A percentile compares a stretch with the other conserved stretches of the same genome.
These are phyloP conservation scores for Psilocybe mexicana DNA, from an alignment of 1,284 basidiomycete genomes.

Conservation along the genomic window DNA sequence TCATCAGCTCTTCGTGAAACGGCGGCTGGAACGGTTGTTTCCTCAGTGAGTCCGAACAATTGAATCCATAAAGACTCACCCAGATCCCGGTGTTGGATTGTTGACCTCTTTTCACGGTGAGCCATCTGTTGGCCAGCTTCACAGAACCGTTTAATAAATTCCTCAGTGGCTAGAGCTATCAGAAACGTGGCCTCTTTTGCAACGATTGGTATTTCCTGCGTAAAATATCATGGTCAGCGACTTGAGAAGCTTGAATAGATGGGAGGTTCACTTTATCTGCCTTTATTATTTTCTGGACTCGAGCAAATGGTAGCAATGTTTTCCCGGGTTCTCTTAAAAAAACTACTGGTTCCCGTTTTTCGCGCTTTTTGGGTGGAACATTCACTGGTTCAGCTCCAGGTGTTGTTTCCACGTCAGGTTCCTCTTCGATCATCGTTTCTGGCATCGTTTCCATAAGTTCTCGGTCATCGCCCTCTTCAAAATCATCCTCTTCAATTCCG, in stretches of 20 bases:
- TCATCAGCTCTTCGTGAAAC: constrained; percentile 69
- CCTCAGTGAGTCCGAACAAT: not conserved
- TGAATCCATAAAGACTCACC: constrained; percentile 42
- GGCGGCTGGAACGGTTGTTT: constrained; percentile 41
- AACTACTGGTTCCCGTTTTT: constrained; percentile 30
- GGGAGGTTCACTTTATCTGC: constrained; percentile 62
- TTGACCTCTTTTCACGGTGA: constrained; percentile 61
- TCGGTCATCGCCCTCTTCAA: not conserved
- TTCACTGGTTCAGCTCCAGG: not conserved
- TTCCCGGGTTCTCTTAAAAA: constrained; percentile 57
- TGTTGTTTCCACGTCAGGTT: not conserved
- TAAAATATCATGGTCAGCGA: not conserved
- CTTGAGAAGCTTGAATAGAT: not conserved
- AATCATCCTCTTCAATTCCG: not conserved
- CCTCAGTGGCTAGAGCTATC: constrained; percentile 76
- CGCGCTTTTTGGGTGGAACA: constrained; percentile 26
- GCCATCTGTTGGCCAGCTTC: constrained; percentile 63
- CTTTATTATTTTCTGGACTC: constrained; percentile 79
- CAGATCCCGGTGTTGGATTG: constrained; percentile 70
- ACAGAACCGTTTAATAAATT: constrained; percentile 69
- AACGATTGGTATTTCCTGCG: constrained; percentile 70
- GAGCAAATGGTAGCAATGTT: constrained; percentile 65
- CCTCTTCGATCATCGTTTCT: constrained; percentile 1
- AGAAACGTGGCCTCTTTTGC: constrained; percentile 72
- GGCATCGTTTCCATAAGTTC: constrained; percentile 1